Base-by-base conservation (phyloP, 352 stramenopile genomes). In the Pythium grandisporangium region DNA sequence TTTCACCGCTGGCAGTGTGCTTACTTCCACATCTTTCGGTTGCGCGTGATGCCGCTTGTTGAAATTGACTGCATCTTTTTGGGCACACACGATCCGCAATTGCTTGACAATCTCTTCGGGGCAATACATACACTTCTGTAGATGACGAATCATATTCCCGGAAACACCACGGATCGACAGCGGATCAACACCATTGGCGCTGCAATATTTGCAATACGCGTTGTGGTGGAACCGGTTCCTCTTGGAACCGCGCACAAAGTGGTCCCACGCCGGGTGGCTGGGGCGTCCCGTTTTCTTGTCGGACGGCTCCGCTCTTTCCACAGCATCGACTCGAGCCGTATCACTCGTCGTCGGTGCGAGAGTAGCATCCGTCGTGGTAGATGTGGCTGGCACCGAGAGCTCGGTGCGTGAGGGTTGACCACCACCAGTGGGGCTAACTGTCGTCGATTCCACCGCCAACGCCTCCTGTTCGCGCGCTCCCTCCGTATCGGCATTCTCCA, bases 141-240 rank as follows among this genome's bases (percentile, higher is more conserved):
- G 47, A 45, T 92, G 78, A 13, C 73, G 66, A 39, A 92, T 89
- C 78, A 89, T 92, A 36, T 92, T 86, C 17, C 69, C 72, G 24
- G 73, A 88, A 23, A 89, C 78, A 26, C 78, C 75, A 17, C 75
- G 66, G 5, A 89, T 51, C 4, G 63, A 55, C 32, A 61, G 37
- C 6, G 73, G 52, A 25, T 75, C 54, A 5, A 51, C 60, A 26
- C 72, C 72, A 30, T 86, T 66, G 11, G 72, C 70, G 6, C 62
- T 48, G 46, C 75, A 92, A 30, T 84, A 80, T 35, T 59, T 58
- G 47, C 75, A 92, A 56, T 73, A 88, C 11, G 78, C 78, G 34
- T 87, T 73, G 50, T 89, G 65, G 49, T 89, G 78, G 55, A 89
- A 92, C 29, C 71, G 66, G 48, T 92, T 92, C 24, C 75, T 70